phyloP scores from a whole-genome alignment of 2,329 filamentous ascomycete genomes.

The Colletotrichum cuscutae region DNA sequence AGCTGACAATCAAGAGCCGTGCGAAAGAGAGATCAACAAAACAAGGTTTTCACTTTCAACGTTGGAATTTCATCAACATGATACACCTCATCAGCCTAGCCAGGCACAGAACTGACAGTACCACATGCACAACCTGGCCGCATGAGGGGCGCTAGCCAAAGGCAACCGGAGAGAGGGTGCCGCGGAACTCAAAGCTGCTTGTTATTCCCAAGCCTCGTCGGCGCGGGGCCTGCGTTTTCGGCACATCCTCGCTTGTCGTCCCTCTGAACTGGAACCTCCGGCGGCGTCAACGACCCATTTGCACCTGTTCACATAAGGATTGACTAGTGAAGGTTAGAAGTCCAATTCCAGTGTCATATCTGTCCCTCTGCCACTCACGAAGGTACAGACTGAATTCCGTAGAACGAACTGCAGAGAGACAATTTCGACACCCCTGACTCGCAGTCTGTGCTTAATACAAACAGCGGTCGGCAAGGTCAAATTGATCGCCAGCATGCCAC shows the following conservation, averaged over 20 bases:
- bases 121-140: slow-evolving; percentile 28
- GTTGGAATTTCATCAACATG: slow-evolving; percentile 13
- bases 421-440: background rate
- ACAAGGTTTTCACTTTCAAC: slow-evolving; percentile 18
- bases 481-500: background rate
- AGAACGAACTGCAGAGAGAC: background rate
- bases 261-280: background rate
- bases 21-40: slow-evolving; percentile 8
- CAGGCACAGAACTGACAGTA: slow-evolving; percentile 1
- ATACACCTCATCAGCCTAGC: slow-evolving; percentile 23
- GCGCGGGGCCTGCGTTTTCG: background rate
- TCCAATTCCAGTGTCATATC: background rate
- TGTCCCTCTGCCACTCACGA: background rate
- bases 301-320: background rate
- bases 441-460: background rate
- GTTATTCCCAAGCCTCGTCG: background rate
- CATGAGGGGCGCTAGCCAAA: background rate
- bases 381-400: background rate
- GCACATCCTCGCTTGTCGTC: background rate
- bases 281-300: background rate
- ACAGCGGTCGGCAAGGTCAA: background rate
- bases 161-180: background rate
- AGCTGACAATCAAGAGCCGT: background rate
- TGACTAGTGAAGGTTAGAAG: background rate
- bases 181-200: background rate